These are phyloP conservation scores for Tympanopsis confertula DNA, from an alignment of 2,329 filamentous ascomycete genomes.

Conservation along the genomic window DNA sequence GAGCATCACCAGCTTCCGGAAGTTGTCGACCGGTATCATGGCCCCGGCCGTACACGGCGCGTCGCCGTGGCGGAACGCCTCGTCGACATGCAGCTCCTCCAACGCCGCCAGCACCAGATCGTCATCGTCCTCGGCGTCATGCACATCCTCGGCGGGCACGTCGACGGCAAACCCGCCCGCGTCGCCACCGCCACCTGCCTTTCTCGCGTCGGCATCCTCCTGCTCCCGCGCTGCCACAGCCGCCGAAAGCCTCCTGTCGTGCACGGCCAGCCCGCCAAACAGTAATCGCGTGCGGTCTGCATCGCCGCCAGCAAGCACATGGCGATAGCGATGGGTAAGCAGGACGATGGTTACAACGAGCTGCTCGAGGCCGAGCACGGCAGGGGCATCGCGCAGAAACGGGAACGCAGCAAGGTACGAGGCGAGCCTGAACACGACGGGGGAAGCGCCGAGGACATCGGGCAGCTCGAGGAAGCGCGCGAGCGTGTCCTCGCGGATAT, in stretches of 20 bases:
- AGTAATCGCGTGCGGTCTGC: constrained; percentile 50
- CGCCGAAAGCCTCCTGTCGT: constrained; percentile 44
- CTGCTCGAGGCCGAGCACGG: constrained; percentile 57
- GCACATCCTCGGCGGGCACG: constrained; percentile 25
- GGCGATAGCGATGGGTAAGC: constrained; percentile 57
- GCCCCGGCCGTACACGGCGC: constrained; percentile 42
- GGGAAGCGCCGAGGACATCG: constrained; percentile 54
- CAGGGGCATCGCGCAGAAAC: constrained; percentile 59
- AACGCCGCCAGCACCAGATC: constrained; percentile 59
- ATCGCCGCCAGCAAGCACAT: constrained; percentile 46
- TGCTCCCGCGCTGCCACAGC: constrained; percentile 7
- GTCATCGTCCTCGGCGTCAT: constrained; percentile 38
- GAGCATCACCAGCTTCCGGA: constrained; percentile 59
- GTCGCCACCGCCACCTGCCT: constrained; percentile 1
- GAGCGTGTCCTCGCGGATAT: constrained; percentile 61
- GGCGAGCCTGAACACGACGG: constrained; percentile 61
- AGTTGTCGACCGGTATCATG: constrained; percentile 64
- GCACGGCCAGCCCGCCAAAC: constrained; percentile 62
- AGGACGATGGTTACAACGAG: constrained; percentile 63
- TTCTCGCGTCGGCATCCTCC: constrained; percentile 6
- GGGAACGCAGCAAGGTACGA: constrained; percentile 65
- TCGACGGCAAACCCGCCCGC: constrained; percentile 17
- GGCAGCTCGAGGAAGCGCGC: constrained; percentile 64
- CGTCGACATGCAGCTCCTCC: constrained; percentile 53
- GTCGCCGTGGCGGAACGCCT: constrained; percentile 43